phyloP scores from a whole-genome alignment of 805 yeast species.

The Candida xyloterini region DNA sequence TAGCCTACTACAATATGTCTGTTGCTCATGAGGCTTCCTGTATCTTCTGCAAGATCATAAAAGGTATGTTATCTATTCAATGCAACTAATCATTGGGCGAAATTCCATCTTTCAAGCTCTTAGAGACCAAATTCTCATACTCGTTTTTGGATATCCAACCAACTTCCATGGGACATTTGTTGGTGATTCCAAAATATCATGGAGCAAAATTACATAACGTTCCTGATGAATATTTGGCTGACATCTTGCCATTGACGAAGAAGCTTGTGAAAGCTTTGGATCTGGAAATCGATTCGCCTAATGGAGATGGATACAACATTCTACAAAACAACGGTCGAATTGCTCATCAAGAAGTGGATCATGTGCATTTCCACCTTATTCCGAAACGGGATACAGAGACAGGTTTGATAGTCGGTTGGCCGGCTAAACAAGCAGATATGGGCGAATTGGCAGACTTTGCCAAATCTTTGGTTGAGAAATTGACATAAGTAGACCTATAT shows the following conservation, averaged over 20 bases:
- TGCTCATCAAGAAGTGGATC: conserved; percentile 95
- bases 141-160: conserved; percentile 95
- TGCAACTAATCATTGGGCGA: conserved; percentile 52
- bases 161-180: conserved; percentile 81
- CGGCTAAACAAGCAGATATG: conserved; percentile 77
- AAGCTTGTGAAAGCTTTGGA: conserved; percentile 73
- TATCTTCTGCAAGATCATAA: conserved; percentile 90
- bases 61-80: conserved; percentile 45
- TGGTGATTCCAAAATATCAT: conserved; percentile 89
- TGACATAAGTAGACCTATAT: conserved; percentile 6
- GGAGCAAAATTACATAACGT: conserved; percentile 90
- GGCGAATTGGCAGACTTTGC: conserved; percentile 67
- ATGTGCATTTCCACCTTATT: conserved; percentile 94
- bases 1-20: conserved; percentile 27
- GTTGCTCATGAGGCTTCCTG: conserved; percentile 55
- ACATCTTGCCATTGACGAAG: conserved; percentile 84
- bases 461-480: conserved; percentile 49
- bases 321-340: conserved; percentile 91
- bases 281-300: conserved; percentile 58
- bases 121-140: conserved; percentile 77
- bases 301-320: conserved; percentile 78
- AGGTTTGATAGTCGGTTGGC: conserved; percentile 93
- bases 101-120: conserved; percentile 86
- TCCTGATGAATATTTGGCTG: conserved; percentile 88
- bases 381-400: conserved; percentile 74